Percentiles rank a stretch among this genome's conserved stretches.
phyloP scores from a whole-genome alignment of 2,329 filamentous ascomycete species.

The Ophiocordyceps camponoti-floridani region DNA sequence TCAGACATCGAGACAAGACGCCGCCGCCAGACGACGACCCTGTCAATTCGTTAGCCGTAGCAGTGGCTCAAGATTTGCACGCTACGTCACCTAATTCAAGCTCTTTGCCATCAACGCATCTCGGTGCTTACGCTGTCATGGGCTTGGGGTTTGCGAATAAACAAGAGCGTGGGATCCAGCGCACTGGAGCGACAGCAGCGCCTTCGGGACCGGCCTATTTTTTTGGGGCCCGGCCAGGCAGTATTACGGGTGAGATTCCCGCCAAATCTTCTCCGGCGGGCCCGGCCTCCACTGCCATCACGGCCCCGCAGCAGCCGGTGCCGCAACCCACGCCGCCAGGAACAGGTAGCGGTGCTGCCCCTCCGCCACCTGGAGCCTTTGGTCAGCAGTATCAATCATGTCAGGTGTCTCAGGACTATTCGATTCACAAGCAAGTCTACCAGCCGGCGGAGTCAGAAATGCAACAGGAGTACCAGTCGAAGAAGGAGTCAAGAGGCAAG shows the following conservation, averaged over 20 bases:
- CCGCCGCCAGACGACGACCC: constrained; percentile 53
- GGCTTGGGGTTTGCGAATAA: constrained; percentile 13
- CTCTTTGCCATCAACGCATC: constrained; percentile 24
- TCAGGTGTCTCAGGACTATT: constrained; percentile 25
- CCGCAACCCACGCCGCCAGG: constrained; percentile 11
- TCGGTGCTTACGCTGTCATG: constrained; percentile 11
- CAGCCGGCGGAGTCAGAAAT: constrained; percentile 46
- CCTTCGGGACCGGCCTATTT: constrained; percentile 8
- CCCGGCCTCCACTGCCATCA: constrained; percentile 15
- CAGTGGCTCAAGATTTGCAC: constrained; percentile 37
- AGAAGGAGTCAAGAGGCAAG: constrained; percentile 28
- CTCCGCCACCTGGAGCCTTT: constrained; percentile 25
- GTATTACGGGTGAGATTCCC: not conserved
- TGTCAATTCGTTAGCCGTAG: constrained; percentile 38
- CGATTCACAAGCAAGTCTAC: constrained; percentile 52
- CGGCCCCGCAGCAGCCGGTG: constrained; percentile 10
- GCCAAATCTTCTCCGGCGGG: constrained; percentile 2
- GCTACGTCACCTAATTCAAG: constrained; percentile 33
- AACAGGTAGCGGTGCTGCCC: constrained; percentile 15
- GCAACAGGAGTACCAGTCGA: constrained; percentile 20
- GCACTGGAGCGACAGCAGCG: constrained; percentile 31
- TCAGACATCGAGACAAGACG: constrained; percentile 61
- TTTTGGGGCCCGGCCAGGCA: not conserved
- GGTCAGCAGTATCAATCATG: constrained; percentile 9
- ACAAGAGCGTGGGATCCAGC: constrained; percentile 27